Evolutionary conservation across 1,284 basidiomycete genomes (phyloP).

Genomic region (Pisolithus thermaeus): DNA sequence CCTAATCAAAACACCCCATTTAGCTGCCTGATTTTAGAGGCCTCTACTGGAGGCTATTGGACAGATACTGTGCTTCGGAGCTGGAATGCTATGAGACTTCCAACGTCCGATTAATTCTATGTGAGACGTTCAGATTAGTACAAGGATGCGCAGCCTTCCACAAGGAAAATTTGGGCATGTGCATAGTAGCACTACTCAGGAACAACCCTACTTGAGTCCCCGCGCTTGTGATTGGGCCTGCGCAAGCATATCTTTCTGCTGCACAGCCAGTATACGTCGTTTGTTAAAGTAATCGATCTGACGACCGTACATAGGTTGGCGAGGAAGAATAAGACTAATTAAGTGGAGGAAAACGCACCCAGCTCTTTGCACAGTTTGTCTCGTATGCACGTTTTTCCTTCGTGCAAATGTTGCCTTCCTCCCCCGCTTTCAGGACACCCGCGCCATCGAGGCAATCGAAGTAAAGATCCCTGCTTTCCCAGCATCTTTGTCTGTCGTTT

Average conservation of each 20-base stretch:
- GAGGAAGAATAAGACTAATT: not conserved
- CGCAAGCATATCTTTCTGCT: constrained; percentile 61
- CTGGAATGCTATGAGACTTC: no score
- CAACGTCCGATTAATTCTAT: no score
- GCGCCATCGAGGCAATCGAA: constrained; percentile 67
- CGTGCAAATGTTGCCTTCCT: constrained; percentile 53
- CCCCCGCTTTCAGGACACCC: constrained; percentile 62
- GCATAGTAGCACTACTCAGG: not conserved
- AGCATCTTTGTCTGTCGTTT: constrained; percentile 63
- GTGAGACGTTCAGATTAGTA: no score
- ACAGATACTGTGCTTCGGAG: no score
- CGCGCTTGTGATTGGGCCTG: constrained; percentile 49
- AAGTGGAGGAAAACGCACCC: constrained; percentile 49
- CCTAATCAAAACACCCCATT: no score
- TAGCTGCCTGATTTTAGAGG: no score
- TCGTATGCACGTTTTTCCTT: constrained; percentile 51
- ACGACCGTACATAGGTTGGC: not conserved
- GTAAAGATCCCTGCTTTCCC: constrained; percentile 72
- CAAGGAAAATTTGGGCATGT: no score
- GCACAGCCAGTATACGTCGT: constrained; percentile 66
- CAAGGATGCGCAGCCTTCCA: not conserved
- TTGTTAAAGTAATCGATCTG: constrained; percentile 85
- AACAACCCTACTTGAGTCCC: constrained; percentile 13
- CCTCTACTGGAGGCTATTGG: no score
- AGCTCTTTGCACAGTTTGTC: constrained; percentile 71